A percentile compares a stretch with the other conserved stretches of the same genome.
phyloP scores from a whole-genome alignment of 2,329 filamentous ascomycete genomes.

The Fusarium concolor region DNA sequence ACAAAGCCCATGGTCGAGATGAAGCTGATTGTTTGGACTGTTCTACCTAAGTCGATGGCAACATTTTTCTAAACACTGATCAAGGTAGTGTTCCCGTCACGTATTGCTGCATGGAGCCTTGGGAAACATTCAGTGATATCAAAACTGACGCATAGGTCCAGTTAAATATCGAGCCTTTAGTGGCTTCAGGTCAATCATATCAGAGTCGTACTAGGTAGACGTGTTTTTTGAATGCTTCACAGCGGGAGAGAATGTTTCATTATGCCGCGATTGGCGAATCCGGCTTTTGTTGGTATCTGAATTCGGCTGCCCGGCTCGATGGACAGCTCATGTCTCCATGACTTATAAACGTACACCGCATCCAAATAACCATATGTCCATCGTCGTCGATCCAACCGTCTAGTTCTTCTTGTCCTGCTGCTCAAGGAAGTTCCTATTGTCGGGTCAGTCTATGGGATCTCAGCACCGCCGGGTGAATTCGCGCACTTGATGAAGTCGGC shows the following conservation, averaged over 20 bases:
- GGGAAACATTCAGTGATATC: too few relatives aligned
- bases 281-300: conserved; percentile 45
- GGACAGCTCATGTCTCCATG: conserved; percentile 42
- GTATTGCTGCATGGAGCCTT: background rate
- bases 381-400: conserved; percentile 31
- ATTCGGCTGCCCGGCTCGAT: conserved; percentile 41
- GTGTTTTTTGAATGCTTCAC: conserved; percentile 24
- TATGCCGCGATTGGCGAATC: conserved; percentile 40
- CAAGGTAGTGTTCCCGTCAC: background rate
- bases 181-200: background rate
- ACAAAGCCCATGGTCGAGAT: background rate
- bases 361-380: conserved; percentile 45
- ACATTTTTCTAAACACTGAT: too few relatives aligned
- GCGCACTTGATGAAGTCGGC: conserved; percentile 74
- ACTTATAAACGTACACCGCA: conserved; percentile 51
- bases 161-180: background rate
- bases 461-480: conserved; percentile 40
- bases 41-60: too few relatives aligned
- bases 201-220: background rate
- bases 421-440: conserved; percentile 55
- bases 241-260: background rate
- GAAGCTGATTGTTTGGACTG: background rate
- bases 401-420: conserved; percentile 58
- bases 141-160: background rate
- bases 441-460: conserved; percentile 41